A percentile compares a stretch with the other conserved stretches of the same genome.
Evolutionary conservation across 2,329 filamentous ascomycete genomes (phyloP).

Genomic region (Aspergillus brasiliensis): DNA sequence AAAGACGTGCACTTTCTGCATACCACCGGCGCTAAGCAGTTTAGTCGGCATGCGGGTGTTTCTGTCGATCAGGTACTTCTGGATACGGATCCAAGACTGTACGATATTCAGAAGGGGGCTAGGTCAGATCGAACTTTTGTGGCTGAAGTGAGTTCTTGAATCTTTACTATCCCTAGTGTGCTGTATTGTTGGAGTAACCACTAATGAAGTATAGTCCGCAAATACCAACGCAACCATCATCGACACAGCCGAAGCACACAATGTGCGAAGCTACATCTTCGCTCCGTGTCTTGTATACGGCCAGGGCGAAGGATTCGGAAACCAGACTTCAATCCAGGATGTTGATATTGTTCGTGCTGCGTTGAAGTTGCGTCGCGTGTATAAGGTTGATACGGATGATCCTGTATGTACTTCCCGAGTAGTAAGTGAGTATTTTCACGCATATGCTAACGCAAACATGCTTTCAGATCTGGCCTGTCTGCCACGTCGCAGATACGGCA

Average conservation of each 20-base stretch:
- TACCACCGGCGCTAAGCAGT: conserved; percentile 56
- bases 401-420: background rate
- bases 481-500: conserved; percentile 53
- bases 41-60: conserved; percentile 50
- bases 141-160: background rate
- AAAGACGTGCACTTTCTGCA: conserved; percentile 53
- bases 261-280: background rate
- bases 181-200: too few relatives aligned
- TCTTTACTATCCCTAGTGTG: too few relatives aligned
- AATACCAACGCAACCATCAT: background rate
- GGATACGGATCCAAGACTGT: conserved; percentile 48
- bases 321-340: background rate
- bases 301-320: background rate
- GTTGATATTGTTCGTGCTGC: background rate
- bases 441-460: background rate
- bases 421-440: too few relatives aligned
- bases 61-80: too few relatives aligned
- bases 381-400: background rate
- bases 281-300: background rate
- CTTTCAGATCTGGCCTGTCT: conserved; percentile 56
- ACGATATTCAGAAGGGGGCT: conserved; percentile 47
- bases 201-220: background rate
- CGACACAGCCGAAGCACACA: background rate
- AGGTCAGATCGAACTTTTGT: conserved; percentile 11
- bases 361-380: background rate